Conservation (phyloP, 2,329 filamentous ascomycete species). For the Fusarium xyrophilum region DNA sequence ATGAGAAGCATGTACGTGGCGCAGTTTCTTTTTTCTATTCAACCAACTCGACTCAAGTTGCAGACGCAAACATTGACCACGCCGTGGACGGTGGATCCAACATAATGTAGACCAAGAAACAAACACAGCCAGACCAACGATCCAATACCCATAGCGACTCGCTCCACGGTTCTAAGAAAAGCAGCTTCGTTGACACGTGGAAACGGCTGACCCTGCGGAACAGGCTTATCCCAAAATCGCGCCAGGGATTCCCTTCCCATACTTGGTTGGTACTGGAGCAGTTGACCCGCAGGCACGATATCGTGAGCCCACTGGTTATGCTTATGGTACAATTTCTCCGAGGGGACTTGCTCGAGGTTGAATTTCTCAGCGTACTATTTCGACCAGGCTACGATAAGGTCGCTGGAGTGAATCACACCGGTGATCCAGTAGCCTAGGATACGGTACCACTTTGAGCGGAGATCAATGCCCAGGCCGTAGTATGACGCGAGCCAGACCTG, state of each 20-base stretch:
- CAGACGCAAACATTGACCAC: not conserved
- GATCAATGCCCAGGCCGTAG: constrained; percentile 28
- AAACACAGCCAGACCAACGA: constrained; percentile 26
- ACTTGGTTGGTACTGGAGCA: constrained; percentile 29
- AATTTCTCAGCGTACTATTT: constrained; percentile 27
- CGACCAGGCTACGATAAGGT: constrained; percentile 28
- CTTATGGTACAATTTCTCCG: constrained; percentile 20
- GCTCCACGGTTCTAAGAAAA: constrained; percentile 30
- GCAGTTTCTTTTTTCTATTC: not conserved
- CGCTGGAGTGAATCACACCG: constrained; percentile 29
- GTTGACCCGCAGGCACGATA: constrained; percentile 13
- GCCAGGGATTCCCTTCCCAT: constrained; percentile 31
- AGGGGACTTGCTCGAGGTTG: constrained; percentile 9
- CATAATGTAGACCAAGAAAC: constrained; percentile 8
- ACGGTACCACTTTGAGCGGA: constrained; percentile 25
- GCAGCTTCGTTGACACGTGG: constrained; percentile 32
- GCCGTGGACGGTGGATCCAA: not conserved
- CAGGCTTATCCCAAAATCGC: constrained; percentile 7
- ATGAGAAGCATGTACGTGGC: not conserved
- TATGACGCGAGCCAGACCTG: constrained; percentile 32
- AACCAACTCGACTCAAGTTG: not conserved
- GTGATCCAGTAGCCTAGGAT: constrained; percentile 29
- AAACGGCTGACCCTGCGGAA: constrained; percentile 11
- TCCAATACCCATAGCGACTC: constrained; percentile 27
- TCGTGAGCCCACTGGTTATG: constrained; percentile 31